Conservation (phyloP, 176 grass and related monocot genomes). For the Oryza punctata region DNA sequence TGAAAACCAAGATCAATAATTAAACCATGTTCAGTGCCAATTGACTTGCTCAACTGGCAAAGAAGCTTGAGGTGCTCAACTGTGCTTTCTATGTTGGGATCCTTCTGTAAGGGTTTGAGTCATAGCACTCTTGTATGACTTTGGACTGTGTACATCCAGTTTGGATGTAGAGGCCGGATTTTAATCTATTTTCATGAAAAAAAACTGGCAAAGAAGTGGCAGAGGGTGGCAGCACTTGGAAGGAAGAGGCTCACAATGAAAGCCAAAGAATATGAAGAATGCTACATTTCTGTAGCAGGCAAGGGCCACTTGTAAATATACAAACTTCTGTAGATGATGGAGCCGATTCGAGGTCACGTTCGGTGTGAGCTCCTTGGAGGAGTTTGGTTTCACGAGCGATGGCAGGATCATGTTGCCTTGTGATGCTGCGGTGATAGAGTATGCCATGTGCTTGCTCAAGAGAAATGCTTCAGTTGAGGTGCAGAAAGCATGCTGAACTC, state of each 20-base stretch:
- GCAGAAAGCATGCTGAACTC: constrained; percentile 19
- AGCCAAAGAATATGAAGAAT: constrained; percentile 4
- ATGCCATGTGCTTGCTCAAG: too few relatives aligned
- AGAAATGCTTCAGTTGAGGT: too few relatives aligned
- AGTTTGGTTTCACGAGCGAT: too few relatives aligned
- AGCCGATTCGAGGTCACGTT: constrained; percentile 48
- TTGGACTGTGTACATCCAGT: too few relatives aligned
- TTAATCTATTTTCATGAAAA: too few relatives aligned
- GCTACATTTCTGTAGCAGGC: constrained; percentile 1
- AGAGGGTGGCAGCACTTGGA: constrained; percentile 33
- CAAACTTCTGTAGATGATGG: constrained; percentile 2
- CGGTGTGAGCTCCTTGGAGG: background rate
- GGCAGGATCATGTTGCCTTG: too few relatives aligned
- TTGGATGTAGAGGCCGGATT: too few relatives aligned
- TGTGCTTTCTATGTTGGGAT: too few relatives aligned
- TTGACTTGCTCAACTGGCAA: background rate
- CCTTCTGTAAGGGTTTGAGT: too few relatives aligned
- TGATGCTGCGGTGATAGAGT: too few relatives aligned
- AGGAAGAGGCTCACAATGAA: constrained; percentile 43
- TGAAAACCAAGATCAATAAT: background rate
- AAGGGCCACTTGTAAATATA: constrained; percentile 52
- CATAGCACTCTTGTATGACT: too few relatives aligned
- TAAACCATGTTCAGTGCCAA: background rate
- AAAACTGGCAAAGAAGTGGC: constrained; percentile 3
- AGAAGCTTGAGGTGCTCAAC: background rate